A percentile compares a stretch with the other conserved stretches of the same genome.
These are phyloP conservation scores for Nemophila menziesii DNA, from an alignment of 257 asterid genomes.

Conservation along the genomic window DNA sequence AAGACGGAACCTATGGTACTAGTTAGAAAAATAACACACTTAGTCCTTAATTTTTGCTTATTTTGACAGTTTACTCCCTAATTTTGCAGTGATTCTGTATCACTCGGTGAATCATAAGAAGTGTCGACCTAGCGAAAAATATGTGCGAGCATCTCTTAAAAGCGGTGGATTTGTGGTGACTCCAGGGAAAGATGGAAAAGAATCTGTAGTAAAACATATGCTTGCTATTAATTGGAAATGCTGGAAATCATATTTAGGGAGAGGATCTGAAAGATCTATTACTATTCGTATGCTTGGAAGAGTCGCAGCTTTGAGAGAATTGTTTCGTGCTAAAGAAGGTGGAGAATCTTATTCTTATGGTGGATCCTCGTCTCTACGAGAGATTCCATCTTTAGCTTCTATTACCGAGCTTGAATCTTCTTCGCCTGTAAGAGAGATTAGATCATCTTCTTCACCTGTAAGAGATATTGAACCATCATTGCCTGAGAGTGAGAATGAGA, in stretches of 20 bases:
- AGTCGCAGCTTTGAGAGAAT: constrained; percentile 79
- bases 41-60: not conserved
- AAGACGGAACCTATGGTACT: constrained; percentile 94
- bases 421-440: constrained; percentile 25
- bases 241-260: constrained; percentile 64
- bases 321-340: constrained; percentile 46
- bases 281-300: constrained; percentile 68
- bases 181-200: constrained; percentile 68
- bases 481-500: constrained; percentile 29
- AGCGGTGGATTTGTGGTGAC: constrained; percentile 94
- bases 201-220: constrained; percentile 84
- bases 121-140: constrained; percentile 72
- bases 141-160: constrained; percentile 77
- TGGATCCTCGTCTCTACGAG: constrained; percentile 22
- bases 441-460: too few species aligned
- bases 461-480: constrained; percentile 29
- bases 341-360: constrained; percentile 33
- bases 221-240: constrained; percentile 93
- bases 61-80: not conserved
- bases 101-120: constrained; percentile 70
- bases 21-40: too few species aligned
- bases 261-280: constrained; percentile 63
- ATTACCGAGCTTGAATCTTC: too few species aligned
- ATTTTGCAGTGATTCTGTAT: constrained; percentile 64
- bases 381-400: too few species aligned